Conservation (phyloP, 2,329 filamentous ascomycete genomes). For the Taxawa tesnikishii region DNA sequence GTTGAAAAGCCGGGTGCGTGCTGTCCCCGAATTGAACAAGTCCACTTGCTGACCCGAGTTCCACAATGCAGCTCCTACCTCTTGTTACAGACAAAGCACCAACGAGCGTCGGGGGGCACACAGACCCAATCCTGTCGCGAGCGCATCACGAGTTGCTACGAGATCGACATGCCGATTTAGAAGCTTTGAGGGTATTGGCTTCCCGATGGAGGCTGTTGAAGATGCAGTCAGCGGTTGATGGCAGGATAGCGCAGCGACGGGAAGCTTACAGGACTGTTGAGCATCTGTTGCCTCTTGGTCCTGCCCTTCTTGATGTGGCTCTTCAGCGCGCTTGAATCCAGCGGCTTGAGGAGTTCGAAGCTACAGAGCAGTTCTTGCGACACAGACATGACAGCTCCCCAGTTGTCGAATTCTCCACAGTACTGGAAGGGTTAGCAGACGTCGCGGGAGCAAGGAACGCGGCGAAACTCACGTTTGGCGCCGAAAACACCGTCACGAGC, state of each 20-base stretch:
- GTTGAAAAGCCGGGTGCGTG: too few species aligned
- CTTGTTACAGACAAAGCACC: too few species aligned
- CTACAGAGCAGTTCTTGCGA: constrained; percentile 88
- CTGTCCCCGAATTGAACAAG: too few species aligned
- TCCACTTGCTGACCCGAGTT: too few species aligned
- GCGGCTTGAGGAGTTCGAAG: constrained; percentile 90
- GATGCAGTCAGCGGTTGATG: neutral
- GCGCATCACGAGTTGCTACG: too few species aligned
- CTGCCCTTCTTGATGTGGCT: constrained; percentile 98
- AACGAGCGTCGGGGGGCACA: too few species aligned
- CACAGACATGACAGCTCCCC: constrained; percentile 98
- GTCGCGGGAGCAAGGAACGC: neutral
- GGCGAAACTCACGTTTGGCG: constrained; percentile 73
- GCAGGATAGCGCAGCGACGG: neutral
- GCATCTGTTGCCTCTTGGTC: constrained; percentile 86
- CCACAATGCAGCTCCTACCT: too few species aligned
- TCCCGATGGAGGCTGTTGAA: constrained; percentile 25
- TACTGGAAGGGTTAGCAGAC: constrained; percentile 47
- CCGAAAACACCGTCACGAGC: constrained; percentile 92
- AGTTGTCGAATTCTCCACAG: constrained; percentile 97
- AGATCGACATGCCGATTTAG: too few species aligned
- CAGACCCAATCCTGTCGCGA: too few species aligned
- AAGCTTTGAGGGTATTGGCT: constrained; percentile 39
- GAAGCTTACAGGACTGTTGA: constrained; percentile 82
- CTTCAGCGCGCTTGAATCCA: constrained; percentile 92